Percentiles rank a stretch among this genome's conserved stretches.
phyloP scores from a whole-genome alignment of 768 basidiomycete species.

The Neoboletus subvelutipes region DNA sequence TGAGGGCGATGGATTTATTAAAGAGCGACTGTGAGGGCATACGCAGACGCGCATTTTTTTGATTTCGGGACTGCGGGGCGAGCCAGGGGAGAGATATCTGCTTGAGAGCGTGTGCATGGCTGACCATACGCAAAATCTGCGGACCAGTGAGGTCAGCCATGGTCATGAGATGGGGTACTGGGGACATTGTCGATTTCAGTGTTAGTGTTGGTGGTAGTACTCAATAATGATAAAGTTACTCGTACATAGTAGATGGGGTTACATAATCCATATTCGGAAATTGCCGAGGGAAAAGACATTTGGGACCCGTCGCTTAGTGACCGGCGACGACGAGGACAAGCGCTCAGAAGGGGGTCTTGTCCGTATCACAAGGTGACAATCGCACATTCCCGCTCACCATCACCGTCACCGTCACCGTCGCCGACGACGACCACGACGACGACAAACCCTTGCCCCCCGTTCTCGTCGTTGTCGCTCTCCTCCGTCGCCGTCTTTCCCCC shows the following conservation, averaged over 20 bases:
- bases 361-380: slow-evolving; percentile 2
- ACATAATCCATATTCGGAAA: slow-evolving; percentile 6
- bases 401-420: slow-evolving; percentile 3
- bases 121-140: slow-evolving; percentile 68
- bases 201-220: not conserved
- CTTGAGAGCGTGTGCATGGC: slow-evolving; percentile 66
- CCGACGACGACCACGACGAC: slow-evolving; percentile 13
- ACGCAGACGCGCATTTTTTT: slow-evolving; percentile 41
- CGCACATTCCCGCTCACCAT: not conserved
- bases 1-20: slow-evolving; percentile 81
- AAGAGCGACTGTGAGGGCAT: slow-evolving; percentile 75
- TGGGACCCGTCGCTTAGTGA: not conserved
- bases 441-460: not conserved
- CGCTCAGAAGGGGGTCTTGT: slow-evolving; percentile 3
- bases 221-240: too few relatives aligned
- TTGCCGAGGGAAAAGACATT: slow-evolving; percentile 6
- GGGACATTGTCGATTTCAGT: slow-evolving; percentile 16
- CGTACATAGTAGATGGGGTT: too few relatives aligned
- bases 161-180: slow-evolving; percentile 75
- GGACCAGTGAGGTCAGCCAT: slow-evolving; percentile 81
- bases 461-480: not conserved
- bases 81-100: slow-evolving; percentile 66
- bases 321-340: slow-evolving; percentile 2
- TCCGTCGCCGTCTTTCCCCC: not conserved
- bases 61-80: slow-evolving; percentile 41